Evolutionary conservation across 2,329 filamentous ascomycete genomes (phyloP), one percentile per base, ranked within the genome.

Genomic region (Chlorencoelia australis): DNA sequence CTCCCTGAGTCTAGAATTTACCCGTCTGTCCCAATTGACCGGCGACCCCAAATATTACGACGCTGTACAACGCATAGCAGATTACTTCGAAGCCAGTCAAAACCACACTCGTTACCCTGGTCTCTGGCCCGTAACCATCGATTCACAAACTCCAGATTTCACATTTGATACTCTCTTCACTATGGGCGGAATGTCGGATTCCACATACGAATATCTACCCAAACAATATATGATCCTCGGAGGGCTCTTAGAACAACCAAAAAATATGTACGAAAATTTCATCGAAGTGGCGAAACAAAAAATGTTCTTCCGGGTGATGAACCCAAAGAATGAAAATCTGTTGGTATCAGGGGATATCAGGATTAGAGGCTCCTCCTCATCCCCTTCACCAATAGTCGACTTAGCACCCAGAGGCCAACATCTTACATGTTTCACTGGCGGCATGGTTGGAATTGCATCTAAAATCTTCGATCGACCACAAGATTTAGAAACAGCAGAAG

Each of bases 381-480:
- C 37, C 4, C 22, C 31, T 14, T 7, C 25, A 40, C 79, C 84
- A 5, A n/a, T n/a, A n/a, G n/a, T n/a, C n/a, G 25, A 34, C 4
- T 41, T 49, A 11, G 50, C 43, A 55, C 43, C 52, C 25, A 63
- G 50, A 10, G 59, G 67, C 3, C 73, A 83, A 47, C 82, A 87
- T 57, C 64, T 87, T 2, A 71, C 72, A 2, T 88, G 82, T 57
- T 88, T 83, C 51, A 65, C 72, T 3, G 82, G 82, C 4, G 82
- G 80, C 10, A 78, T 82, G 64, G 75, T 82, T 29, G 80, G 67
- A 1, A 69, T 87, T 27, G 77, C 73, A 2, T 78, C 79, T 1
- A 73, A 69, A 42, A 62, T 85, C 19, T 72, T 82, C 46, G 51
- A 65, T 31, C 63, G 61, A 2, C 61, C 63, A 0, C 64, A 70